Evolutionary conservation across 2,329 filamentous ascomycete genomes (phyloP), one percentile per base, ranked within the genome.

Genomic region (Cercospora zeina): DNA sequence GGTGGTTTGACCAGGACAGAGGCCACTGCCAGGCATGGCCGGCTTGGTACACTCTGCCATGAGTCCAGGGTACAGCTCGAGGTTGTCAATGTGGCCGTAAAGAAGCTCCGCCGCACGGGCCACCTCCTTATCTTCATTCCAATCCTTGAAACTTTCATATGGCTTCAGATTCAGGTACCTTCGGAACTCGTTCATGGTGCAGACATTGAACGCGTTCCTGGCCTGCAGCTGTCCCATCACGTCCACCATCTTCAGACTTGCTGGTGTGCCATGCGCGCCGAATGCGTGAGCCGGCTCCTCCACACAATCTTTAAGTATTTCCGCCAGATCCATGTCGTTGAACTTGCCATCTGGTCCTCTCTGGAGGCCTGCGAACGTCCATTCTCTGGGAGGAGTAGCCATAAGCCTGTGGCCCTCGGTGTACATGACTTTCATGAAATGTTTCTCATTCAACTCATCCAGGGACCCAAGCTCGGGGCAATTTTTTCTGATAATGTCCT

Each of bases 21-120:
- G 75, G 65, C 79, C 79, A 66, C 75, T 77, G 3, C 79, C 79
- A 5, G 78, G 67, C 70, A 83, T 80, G 0, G 82, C 68, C 4
- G 80, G 78, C 67, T 86, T 86, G 13, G 83, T 78, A 58, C 80
- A 78, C 71, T 87, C 84, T 8, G 82, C 77, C 68, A 85, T 79
- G 6, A 86, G 68, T 11, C 84, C 84, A 1, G 84, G 84, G 65
- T 86, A 86, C 6, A 87, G 73, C 68, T 87, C 84, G 11, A 87
- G 70, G 31, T 82, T 82, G 61, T 77, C 73, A 27, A 74, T 73
- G 81, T 85, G 71, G 76, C 83, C 64, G 75, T 78, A 66, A 76
- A 81, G 73, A 80, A 82, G 68, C 78, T 82, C 73, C 4, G 74
- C 74, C 10, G 72, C 69, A 57, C 73, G 69, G 33, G 77, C 74